These are phyloP conservation scores for Suhomyces coccinellae DNA, from an alignment of 1,139 yeast genomes.

Conservation along the genomic window DNA sequence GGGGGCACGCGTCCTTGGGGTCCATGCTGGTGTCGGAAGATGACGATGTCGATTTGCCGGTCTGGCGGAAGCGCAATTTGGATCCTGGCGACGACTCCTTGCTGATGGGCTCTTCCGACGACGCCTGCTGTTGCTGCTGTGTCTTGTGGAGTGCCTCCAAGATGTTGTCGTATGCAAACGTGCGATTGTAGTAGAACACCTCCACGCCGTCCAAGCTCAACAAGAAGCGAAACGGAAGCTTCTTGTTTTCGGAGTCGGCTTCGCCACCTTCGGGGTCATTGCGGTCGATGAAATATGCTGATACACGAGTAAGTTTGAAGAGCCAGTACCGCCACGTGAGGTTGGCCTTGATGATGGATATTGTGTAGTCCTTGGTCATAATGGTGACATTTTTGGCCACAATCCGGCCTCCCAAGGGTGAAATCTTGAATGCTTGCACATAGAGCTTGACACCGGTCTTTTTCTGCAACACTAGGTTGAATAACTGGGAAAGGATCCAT, in stretches of 20 bases:
- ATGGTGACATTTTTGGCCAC: slow-evolving; percentile 74
- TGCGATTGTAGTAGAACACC: slow-evolving; percentile 75
- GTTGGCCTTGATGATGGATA: slow-evolving; percentile 67
- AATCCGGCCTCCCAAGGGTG: slow-evolving; percentile 79
- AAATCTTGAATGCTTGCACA: slow-evolving; percentile 70
- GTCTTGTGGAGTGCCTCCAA: slow-evolving; percentile 39
- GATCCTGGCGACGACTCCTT: slow-evolving; percentile 5
- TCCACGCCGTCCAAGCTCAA: slow-evolving; percentile 76
- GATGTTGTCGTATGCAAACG: slow-evolving; percentile 72
- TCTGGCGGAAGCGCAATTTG: slow-evolving; percentile 6
- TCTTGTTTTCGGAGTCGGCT: slow-evolving; percentile 10
- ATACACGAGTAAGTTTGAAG: slow-evolving; percentile 49
- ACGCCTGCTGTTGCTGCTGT: neutral
- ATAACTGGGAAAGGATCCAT: slow-evolving; percentile 48
- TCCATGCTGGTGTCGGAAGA: slow-evolving; percentile 5
- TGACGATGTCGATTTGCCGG: neutral
- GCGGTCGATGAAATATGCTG: slow-evolving; percentile 36
- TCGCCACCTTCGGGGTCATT: slow-evolving; percentile 24
- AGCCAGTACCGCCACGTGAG: slow-evolving; percentile 93
- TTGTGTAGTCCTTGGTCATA: slow-evolving; percentile 67
- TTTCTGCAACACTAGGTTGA: slow-evolving; percentile 67
- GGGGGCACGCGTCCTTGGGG: neutral
- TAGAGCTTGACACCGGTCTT: slow-evolving; percentile 54
- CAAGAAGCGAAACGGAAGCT: slow-evolving; percentile 59
- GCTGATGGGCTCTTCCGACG: slow-evolving; percentile 2